Conservation (phyloP, 768 basidiomycete species). For the Leccinum imitatum region DNA sequence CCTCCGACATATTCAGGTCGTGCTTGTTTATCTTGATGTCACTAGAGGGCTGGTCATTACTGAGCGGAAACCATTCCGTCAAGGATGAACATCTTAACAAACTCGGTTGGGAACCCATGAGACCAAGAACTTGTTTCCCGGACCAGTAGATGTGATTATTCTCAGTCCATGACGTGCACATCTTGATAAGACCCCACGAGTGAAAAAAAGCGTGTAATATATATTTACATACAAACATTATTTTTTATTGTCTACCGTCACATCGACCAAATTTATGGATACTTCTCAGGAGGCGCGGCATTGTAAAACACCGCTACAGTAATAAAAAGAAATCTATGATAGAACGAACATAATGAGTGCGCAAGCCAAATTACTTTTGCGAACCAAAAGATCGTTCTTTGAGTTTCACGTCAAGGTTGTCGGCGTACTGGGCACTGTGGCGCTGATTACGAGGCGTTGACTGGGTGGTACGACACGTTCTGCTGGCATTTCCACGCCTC, state of each 20-base stretch:
- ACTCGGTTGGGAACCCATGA: slow-evolving; percentile 41
- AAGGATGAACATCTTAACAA: slow-evolving; percentile 35
- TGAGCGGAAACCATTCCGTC: slow-evolving; percentile 33
- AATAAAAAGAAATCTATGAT: slow-evolving; percentile 6
- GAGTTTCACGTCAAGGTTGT: not conserved
- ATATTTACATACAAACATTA: slow-evolving; percentile 5
- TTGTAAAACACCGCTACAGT: not conserved
- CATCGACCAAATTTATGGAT: not conserved
- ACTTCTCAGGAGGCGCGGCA: not conserved
- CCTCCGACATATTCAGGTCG: too few species aligned
- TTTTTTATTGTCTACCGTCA: not conserved
- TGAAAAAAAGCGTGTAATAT: not conserved
- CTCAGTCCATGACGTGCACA: not conserved
- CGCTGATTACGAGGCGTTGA: slow-evolving; percentile 38
- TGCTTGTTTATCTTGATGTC: not conserved
- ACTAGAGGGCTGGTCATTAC: slow-evolving; percentile 4
- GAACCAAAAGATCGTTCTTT: not conserved
- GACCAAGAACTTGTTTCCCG: slow-evolving; percentile 21
- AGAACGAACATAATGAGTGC: slow-evolving; percentile 17
- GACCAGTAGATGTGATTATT: not conserved
- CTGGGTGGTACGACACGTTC: slow-evolving; percentile 47
- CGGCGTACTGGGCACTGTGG: slow-evolving; percentile 10
- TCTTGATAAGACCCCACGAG: not conserved
- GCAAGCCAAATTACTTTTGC: not conserved
- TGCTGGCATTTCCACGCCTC: slow-evolving; percentile 54